phyloP scores from a whole-genome alignment of 306 rosid species.

The Hippophae rhamnoides region DNA sequence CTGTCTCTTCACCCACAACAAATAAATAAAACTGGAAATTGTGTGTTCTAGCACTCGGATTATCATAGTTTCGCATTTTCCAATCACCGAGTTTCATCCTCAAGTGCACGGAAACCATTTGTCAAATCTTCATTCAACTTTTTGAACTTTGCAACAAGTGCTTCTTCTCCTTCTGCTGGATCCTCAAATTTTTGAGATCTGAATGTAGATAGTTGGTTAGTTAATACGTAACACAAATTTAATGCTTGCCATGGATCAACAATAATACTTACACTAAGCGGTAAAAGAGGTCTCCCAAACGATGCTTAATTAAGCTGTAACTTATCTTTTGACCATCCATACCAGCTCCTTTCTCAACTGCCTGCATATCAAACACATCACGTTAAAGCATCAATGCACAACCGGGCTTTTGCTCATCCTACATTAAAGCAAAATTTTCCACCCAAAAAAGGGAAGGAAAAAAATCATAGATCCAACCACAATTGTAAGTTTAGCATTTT shows the following conservation, averaged over 20 bases:
- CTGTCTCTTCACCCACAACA: constrained; percentile 17
- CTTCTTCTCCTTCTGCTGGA: constrained; percentile 93
- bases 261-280: constrained; percentile 74
- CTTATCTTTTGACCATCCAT: constrained; percentile 90
- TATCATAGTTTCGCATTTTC: constrained; percentile 16
- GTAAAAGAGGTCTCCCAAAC: constrained; percentile 94
- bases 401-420: neutral
- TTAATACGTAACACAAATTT: neutral
- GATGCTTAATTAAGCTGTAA: constrained; percentile 82
- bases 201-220: constrained; percentile 24
- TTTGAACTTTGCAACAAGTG: constrained; percentile 63
- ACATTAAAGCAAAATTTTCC: neutral
- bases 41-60: constrained; percentile 21
- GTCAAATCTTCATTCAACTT: constrained; percentile 82
- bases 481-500: no score
- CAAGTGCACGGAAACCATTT: constrained; percentile 92
- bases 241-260: constrained; percentile 1
- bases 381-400: constrained; percentile 3
- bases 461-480: neutral
- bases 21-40: constrained; percentile 12
- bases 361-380: constrained; percentile 42
- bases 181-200: constrained; percentile 99
- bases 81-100: constrained; percentile 86
- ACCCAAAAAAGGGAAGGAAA: neutral
- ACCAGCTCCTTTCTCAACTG: constrained; percentile 96